Conservation (phyloP, 1,139 yeast genomes). For the Yamadazyma sp. region DNA sequence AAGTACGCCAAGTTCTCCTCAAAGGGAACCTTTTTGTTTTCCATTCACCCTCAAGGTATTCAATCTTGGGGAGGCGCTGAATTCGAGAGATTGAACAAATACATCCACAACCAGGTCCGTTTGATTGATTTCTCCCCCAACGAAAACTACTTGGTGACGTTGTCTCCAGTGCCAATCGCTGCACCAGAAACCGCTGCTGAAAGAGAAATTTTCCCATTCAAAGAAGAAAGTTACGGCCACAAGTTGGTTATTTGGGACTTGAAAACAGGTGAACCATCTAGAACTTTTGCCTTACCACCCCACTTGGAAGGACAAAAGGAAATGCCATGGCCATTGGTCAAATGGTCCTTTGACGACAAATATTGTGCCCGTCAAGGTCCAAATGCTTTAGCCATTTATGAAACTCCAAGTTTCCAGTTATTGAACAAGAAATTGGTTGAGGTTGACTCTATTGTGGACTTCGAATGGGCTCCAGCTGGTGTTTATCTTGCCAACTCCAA, state of each 20-base stretch:
- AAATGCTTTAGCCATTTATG: slow-evolving; percentile 87
- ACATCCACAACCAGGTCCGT: slow-evolving; percentile 87
- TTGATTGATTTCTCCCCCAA: slow-evolving; percentile 90
- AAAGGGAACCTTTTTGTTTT: slow-evolving; percentile 83
- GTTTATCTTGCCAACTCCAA: slow-evolving; percentile 63
- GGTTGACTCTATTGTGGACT: slow-evolving; percentile 84
- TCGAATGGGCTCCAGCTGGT: slow-evolving; percentile 93
- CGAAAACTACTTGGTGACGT: slow-evolving; percentile 86
- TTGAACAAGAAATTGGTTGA: slow-evolving; percentile 85
- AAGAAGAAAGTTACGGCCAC: slow-evolving; percentile 88
- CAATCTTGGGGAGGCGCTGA: slow-evolving; percentile 94
- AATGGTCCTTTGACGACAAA: slow-evolving; percentile 93
- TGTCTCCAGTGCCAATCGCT: slow-evolving; percentile 81
- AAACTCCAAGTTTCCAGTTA: slow-evolving; percentile 66
- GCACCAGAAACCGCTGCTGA: slow-evolving; percentile 69
- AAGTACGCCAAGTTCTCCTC: slow-evolving; percentile 91
- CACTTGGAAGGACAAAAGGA: slow-evolving; percentile 66
- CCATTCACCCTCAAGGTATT: slow-evolving; percentile 93
- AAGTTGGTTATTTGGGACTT: slow-evolving; percentile 94
- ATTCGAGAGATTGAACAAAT: slow-evolving; percentile 73
- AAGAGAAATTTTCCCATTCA: slow-evolving; percentile 73
- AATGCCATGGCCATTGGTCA: slow-evolving; percentile 95
- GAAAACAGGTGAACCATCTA: slow-evolving; percentile 75
- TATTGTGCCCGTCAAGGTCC: slow-evolving; percentile 96
- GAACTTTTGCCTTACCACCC: slow-evolving; percentile 91